Conservation (phyloP, 768 basidiomycete species). For the Botryobasidium botryosum region DNA sequence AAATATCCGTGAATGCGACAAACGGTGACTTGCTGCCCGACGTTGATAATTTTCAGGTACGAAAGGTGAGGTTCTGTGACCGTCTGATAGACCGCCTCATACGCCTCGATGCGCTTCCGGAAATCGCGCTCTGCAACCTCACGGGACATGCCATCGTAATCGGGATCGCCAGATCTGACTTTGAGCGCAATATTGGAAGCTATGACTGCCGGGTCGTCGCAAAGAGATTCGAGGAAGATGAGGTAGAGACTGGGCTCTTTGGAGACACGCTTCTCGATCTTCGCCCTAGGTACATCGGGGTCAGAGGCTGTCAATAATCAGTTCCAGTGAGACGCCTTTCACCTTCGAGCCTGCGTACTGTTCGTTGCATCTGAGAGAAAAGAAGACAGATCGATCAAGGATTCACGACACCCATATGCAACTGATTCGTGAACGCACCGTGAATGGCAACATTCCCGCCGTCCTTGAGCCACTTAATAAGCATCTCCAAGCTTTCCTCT, state of each 20-base stretch:
- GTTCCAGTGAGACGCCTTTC: slow-evolving; percentile 12
- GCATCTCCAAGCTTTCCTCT: slow-evolving; percentile 81
- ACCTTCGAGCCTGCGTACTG: slow-evolving; percentile 64
- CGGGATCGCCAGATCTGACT: slow-evolving; percentile 90
- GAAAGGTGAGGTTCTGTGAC: slow-evolving; percentile 82
- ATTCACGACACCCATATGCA: not conserved
- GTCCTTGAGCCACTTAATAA: slow-evolving; percentile 87
- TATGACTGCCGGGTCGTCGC: slow-evolving; percentile 86
- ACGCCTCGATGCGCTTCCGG: slow-evolving; percentile 73
- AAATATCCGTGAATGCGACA: slow-evolving; percentile 79
- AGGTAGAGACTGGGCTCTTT: slow-evolving; percentile 74
- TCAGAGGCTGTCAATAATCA: not conserved
- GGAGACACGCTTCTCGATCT: slow-evolving; percentile 67
- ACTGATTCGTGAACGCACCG: slow-evolving; percentile 31
- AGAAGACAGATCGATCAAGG: not conserved
- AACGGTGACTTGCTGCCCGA: slow-evolving; percentile 77
- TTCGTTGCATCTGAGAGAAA: slow-evolving; percentile 75
- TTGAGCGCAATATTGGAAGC: slow-evolving; percentile 94
- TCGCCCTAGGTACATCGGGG: slow-evolving; percentile 38
- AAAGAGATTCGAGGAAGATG: slow-evolving; percentile 89
- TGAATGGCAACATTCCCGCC: slow-evolving; percentile 98
- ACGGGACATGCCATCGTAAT: slow-evolving; percentile 78
- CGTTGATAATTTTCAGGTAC: slow-evolving; percentile 83
- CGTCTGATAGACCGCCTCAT: slow-evolving; percentile 91
- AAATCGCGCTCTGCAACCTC: slow-evolving; percentile 86